A percentile compares a stretch with the other conserved stretches of the same genome.
Conservation (phyloP, 1,139 yeast genomes). For the Torulaspora globosa region DNA sequence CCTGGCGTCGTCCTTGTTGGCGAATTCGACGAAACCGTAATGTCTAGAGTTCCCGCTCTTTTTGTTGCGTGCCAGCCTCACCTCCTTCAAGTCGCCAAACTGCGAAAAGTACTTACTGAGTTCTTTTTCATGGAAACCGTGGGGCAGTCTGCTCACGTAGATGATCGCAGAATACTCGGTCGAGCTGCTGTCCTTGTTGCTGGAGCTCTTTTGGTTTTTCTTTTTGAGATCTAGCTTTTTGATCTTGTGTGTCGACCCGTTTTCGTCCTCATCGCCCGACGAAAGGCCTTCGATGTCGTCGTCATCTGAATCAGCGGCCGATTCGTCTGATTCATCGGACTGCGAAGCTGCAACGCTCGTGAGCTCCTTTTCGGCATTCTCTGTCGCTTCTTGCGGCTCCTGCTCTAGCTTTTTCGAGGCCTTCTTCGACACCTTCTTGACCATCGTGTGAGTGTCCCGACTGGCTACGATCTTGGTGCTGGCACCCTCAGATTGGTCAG, state of each 20-base stretch:
- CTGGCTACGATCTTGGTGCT: neutral
- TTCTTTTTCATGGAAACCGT: constrained; percentile 85
- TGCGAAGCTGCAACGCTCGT: constrained; percentile 20
- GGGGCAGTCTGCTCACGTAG: constrained; percentile 88
- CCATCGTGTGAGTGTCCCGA: neutral
- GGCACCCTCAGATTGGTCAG: neutral
- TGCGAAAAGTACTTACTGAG: constrained; percentile 71
- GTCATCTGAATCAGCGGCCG: constrained; percentile 22
- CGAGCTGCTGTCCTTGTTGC: constrained; percentile 19
- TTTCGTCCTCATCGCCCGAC: constrained; percentile 35
- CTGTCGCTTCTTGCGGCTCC: constrained; percentile 5
- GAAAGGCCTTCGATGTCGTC: constrained; percentile 38
- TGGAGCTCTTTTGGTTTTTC: constrained; percentile 16
- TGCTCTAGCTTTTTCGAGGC: constrained; percentile 3
- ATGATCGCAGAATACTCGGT: constrained; percentile 55
- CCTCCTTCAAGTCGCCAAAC: constrained; percentile 76
- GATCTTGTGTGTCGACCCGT: constrained; percentile 27
- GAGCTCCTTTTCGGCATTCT: neutral
- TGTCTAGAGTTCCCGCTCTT: constrained; percentile 90
- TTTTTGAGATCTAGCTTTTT: constrained; percentile 32
- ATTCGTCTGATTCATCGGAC: constrained; percentile 17
- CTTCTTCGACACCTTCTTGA: constrained; percentile 4
- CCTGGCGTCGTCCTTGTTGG: constrained; percentile 67
- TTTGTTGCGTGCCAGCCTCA: constrained; percentile 82
- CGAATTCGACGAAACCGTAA: constrained; percentile 86